A percentile compares a stretch with the other conserved stretches of the same genome.
phyloP scores from a whole-genome alignment of 305 asterid genomes.

The Ajuga reptans region DNA sequence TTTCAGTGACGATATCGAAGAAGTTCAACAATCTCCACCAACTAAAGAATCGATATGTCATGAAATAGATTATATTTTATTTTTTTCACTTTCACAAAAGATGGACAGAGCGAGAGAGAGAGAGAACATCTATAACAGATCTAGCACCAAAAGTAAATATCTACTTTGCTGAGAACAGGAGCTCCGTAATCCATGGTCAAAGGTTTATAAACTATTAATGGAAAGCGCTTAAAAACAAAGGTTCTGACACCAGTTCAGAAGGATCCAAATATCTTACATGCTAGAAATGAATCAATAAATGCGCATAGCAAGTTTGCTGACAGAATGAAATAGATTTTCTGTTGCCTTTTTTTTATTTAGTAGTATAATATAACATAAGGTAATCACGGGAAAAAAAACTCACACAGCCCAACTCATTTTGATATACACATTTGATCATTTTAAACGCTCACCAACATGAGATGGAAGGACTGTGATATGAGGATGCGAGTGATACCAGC shows the following conservation, averaged over 20 bases:
- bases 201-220: not conserved
- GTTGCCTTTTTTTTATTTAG: not conserved
- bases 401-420: not conserved
- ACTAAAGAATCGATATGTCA: not conserved
- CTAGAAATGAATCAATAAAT: not conserved
- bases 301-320: not conserved
- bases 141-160: not conserved
- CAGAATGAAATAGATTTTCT: not conserved
- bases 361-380: not conserved
- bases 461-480: constrained; percentile 98
- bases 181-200: not conserved
- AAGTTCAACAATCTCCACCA: not conserved
- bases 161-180: not conserved
- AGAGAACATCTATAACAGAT: not conserved
- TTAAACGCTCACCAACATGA: constrained; percentile 77
- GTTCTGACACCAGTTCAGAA: not conserved
- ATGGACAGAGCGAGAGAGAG: not conserved
- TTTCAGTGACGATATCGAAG: not conserved
- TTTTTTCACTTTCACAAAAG: not conserved
- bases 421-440: not conserved
- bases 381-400: not conserved
- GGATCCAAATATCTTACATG: not conserved
- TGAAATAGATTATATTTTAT: not conserved
- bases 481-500: constrained; percentile 99
- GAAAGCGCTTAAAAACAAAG: not conserved